phyloP scores from a whole-genome alignment of 805 yeast species.

The Starmerella floricola region DNA sequence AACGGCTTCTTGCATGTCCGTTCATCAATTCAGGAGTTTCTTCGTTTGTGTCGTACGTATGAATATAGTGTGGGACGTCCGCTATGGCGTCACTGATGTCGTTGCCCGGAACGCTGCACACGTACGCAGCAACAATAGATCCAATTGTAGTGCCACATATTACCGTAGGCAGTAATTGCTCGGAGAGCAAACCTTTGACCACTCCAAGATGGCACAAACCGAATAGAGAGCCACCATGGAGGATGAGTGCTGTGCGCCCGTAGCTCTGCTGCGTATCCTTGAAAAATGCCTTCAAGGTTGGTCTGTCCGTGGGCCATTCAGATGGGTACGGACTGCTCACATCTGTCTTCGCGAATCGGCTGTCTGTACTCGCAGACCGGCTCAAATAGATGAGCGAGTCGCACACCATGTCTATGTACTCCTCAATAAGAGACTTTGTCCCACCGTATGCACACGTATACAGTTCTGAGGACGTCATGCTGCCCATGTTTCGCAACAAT shows the following conservation, averaged over 20 bases:
- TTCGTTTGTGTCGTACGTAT: background rate
- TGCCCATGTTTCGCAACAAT: conserved; percentile 79
- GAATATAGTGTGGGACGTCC: conserved; percentile 19
- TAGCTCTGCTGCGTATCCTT: conserved; percentile 76
- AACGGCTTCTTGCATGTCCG: no score
- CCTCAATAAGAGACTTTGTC: conserved; percentile 79
- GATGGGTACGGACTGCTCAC: conserved; percentile 8
- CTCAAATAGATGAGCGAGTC: conserved; percentile 52
- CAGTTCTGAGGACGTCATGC: conserved; percentile 65
- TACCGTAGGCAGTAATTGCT: conserved; percentile 68
- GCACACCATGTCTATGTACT: conserved; percentile 65
- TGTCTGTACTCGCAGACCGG: conserved; percentile 22
- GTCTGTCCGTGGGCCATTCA: conserved; percentile 14
- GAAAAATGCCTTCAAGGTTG: conserved; percentile 46
- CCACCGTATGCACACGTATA: conserved; percentile 78
- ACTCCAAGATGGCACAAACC: conserved; percentile 93
- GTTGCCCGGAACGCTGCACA: conserved; percentile 58
- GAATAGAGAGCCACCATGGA: conserved; percentile 92
- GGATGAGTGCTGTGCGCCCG: conserved; percentile 79
- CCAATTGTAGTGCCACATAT: conserved; percentile 91
- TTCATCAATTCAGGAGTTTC: no score
- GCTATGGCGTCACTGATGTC: conserved; percentile 42
- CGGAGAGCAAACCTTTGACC: conserved; percentile 64
- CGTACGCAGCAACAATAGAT: conserved; percentile 78
- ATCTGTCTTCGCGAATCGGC: conserved; percentile 9